These are phyloP conservation scores for Ballota nigra DNA, from an alignment of 257 asterid species.

Conservation along the genomic window DNA sequence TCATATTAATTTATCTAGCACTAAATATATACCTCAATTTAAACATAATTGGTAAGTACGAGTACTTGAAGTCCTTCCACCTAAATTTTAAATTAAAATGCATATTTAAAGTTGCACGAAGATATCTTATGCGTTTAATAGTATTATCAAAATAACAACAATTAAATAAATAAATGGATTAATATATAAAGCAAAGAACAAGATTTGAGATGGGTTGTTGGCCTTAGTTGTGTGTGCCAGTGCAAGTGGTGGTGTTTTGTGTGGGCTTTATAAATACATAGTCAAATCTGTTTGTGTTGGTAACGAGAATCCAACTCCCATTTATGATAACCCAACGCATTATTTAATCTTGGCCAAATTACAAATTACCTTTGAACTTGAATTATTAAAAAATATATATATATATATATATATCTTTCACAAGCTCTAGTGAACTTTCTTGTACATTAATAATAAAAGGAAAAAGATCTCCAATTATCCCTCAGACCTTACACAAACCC, in stretches of 20 bases:
- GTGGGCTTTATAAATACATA: neutral
- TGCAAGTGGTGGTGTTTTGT: neutral
- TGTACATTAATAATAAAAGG: no score
- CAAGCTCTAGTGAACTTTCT: no score
- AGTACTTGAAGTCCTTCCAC: no score
- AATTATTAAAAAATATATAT: no score
- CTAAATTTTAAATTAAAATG: no score
- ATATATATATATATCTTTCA: no score
- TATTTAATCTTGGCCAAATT: neutral
- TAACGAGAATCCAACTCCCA: slow-evolving; percentile 18
- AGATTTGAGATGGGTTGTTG: slow-evolving; percentile 10
- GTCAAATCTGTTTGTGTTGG: slow-evolving; percentile 31
- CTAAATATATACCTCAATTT: no score
- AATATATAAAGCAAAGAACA: neutral
- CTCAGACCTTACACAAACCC: neutral
- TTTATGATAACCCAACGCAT: neutral
- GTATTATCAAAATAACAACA: neutral
- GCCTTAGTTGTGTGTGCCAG: slow-evolving; percentile 22
- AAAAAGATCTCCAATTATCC: neutral
- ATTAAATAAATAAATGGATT: neutral
- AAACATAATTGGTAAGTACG: no score
- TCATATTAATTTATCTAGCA: no score
- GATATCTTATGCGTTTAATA: neutral
- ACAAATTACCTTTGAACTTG: neutral
- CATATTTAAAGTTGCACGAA: neutral